Conservation (phyloP, 208 protist species). For the Wallacemonas collosoma region DNA sequence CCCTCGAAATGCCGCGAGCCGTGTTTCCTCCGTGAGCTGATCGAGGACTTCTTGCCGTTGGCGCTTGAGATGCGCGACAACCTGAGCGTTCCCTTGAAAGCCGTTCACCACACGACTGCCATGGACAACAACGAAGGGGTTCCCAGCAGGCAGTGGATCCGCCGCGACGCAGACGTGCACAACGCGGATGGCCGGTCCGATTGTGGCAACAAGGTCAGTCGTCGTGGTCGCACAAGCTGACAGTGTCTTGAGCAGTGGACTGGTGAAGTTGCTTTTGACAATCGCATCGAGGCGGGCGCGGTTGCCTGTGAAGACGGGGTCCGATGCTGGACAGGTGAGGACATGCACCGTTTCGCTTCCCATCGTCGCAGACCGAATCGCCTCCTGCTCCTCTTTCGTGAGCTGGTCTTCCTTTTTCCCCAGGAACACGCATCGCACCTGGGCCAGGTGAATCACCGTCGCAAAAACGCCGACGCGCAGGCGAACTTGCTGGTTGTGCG, state of each 20-base stretch:
- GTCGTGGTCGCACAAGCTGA: not conserved
- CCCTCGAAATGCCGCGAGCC: not conserved
- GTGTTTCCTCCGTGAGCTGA: slow-evolving; percentile 24
- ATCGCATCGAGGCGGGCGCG: not conserved
- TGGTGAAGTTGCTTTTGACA: not conserved
- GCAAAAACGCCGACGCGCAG: slow-evolving; percentile 66
- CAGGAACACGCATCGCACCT: slow-evolving; percentile 24
- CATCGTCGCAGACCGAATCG: slow-evolving; percentile 19
- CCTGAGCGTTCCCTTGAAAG: slow-evolving; percentile 43
- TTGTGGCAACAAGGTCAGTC: not conserved
- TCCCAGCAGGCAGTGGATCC: slow-evolving; percentile 24
- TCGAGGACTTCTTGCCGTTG: slow-evolving; percentile 38
- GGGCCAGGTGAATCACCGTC: slow-evolving; percentile 47
- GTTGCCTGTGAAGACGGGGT: slow-evolving; percentile 1
- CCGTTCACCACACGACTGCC: slow-evolving; percentile 58
- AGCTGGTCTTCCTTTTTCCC: slow-evolving; percentile 19
- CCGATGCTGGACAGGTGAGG: not conserved
- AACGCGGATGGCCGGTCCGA: not conserved
- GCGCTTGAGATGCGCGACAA: slow-evolving; percentile 39
- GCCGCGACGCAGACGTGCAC: not conserved
- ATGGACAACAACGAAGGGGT: slow-evolving; percentile 76
- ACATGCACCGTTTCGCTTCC: not conserved
- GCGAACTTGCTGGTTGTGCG: slow-evolving; percentile 36
- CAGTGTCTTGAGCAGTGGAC: not conserved
- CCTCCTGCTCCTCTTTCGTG: slow-evolving; percentile 23